Percentiles rank a stretch among this genome's conserved stretches.
phyloP scores from a whole-genome alignment of 2,329 filamentous ascomycete genomes.

The Boeremia lycopersici region DNA sequence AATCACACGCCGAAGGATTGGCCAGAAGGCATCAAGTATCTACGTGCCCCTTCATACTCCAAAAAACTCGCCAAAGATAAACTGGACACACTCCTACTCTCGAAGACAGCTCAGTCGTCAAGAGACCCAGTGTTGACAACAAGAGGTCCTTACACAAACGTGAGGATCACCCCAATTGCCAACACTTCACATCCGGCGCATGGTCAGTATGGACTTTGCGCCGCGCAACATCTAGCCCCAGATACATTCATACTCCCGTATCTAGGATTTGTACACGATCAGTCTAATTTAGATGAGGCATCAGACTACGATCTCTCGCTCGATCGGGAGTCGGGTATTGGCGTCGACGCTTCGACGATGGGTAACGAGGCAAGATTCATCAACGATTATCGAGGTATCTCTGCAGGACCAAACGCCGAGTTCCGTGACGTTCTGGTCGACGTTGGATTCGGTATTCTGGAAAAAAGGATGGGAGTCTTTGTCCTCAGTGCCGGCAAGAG shows the following conservation, averaged over 20 bases:
- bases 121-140: conserved; percentile 21
- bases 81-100: conserved; percentile 27
- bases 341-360: conserved; percentile 55
- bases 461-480: conserved; percentile 58
- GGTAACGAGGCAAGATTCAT: conserved; percentile 61
- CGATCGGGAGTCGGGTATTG: conserved; percentile 56
- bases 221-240: conserved; percentile 52
- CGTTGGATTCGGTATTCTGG: conserved; percentile 46
- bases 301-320: conserved; percentile 60
- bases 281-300: conserved; percentile 47
- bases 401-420: conserved; percentile 49
- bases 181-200: conserved; percentile 54
- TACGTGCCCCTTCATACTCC: conserved; percentile 40
- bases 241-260: conserved; percentile 58
- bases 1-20: conserved; percentile 37
- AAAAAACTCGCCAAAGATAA: conserved; percentile 35
- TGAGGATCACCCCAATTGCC: conserved; percentile 52
- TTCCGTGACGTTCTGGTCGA: conserved; percentile 51
- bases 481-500: conserved; percentile 55
- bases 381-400: conserved; percentile 60
- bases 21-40: conserved; percentile 35
- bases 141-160: conserved; percentile 42
- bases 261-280: conserved; percentile 56
- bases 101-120: conserved; percentile 24
- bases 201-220: conserved; percentile 56